Evolutionary conservation across 2,329 filamentous ascomycete genomes (phyloP), one percentile per base, ranked within the genome.

Genomic region (Diaporthe helianthi): DNA sequence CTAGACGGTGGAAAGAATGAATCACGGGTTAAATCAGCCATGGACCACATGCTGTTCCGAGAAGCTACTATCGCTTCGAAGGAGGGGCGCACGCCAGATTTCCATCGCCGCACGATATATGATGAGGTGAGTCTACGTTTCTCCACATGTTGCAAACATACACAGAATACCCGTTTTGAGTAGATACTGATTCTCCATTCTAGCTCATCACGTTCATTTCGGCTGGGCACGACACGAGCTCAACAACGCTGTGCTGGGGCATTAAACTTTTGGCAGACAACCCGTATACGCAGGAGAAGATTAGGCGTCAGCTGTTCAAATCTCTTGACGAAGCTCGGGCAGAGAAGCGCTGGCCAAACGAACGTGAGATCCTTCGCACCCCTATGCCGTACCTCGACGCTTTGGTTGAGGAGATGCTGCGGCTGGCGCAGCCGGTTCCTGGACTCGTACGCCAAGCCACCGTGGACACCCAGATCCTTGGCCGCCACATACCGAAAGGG

Each of bases 11-110:
- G 73, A 17, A 66, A 72, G 36, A 52, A 63, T 26, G 69, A 69
- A 4, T 71, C 67, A 52, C 49, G 49, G 26, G 49, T 52, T 4
- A 52, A 52, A 29, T 75, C 74, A 19, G 75, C 75, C 1, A 72
- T 77, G 61, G 79, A 80, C 38, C 75, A 80, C 47, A 74, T 81
- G 5, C 63, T 82, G 1, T 73, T 75, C 67, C 72, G 79, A 13
- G 80, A 81, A 72, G 74, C 75, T 31, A 41, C 61, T 1, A 70
- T 75, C 0, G 78, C 79, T 0, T 67, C 74, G 29, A 80, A 79
- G 24, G 75, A 74, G 15, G 75, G 73, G 0, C 72, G 78, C 4
- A 44, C 70, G n/a, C 79, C 79, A 0, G 68, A 77, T 12, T 80
- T 80, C 36, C 69, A 76, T 52, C 77, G 75, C 1, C 63, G 71